Percentiles rank a stretch among this genome's conserved stretches.
phyloP scores from a whole-genome alignment of 2,329 filamentous ascomycete genomes.

The Plectosphaerella cucumerina region DNA sequence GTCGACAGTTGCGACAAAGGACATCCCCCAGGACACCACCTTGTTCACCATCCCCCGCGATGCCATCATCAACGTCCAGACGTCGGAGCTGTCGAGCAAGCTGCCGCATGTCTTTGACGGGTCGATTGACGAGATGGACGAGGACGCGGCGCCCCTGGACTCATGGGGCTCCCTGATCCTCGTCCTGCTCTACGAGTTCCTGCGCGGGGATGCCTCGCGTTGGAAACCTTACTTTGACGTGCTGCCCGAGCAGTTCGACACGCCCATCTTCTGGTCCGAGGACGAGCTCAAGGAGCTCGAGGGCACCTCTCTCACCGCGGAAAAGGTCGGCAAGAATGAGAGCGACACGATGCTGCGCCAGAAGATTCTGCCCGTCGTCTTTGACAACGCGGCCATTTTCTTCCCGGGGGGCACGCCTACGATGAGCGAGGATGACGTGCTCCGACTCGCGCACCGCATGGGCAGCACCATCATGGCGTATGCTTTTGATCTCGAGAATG shows the following conservation, averaged over 20 bases:
- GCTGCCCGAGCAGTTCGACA: constrained; percentile 70
- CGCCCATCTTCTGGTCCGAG: constrained; percentile 83
- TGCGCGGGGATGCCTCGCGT: constrained; percentile 53
- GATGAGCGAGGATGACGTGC: constrained; percentile 39
- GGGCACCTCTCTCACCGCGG: constrained; percentile 65
- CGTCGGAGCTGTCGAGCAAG: constrained; percentile 60
- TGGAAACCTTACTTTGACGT: constrained; percentile 80
- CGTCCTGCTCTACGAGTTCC: constrained; percentile 72
- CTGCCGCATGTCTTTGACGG: constrained; percentile 50
- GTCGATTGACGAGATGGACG: constrained; percentile 24
- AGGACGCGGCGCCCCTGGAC: constrained; percentile 38
- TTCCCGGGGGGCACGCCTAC: constrained; percentile 27
- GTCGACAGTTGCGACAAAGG: constrained; percentile 59
- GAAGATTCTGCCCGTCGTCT: constrained; percentile 47
- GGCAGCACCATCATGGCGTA: constrained; percentile 90
- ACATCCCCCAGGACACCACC: constrained; percentile 70
- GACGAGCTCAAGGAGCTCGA: constrained; percentile 69
- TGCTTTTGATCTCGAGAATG: constrained; percentile 72
- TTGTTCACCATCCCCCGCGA: constrained; percentile 76
- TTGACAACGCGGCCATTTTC: constrained; percentile 41
- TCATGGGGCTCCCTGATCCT: constrained; percentile 64
- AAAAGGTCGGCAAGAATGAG: constrained; percentile 68
- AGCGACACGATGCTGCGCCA: constrained; percentile 66
- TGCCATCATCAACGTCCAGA: constrained; percentile 67
- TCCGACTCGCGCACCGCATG: constrained; percentile 67